A percentile compares a stretch with the other conserved stretches of the same genome.
These are phyloP conservation scores for Acer negundo DNA, from an alignment of 345 rosid genomes.

Conservation along the genomic window DNA sequence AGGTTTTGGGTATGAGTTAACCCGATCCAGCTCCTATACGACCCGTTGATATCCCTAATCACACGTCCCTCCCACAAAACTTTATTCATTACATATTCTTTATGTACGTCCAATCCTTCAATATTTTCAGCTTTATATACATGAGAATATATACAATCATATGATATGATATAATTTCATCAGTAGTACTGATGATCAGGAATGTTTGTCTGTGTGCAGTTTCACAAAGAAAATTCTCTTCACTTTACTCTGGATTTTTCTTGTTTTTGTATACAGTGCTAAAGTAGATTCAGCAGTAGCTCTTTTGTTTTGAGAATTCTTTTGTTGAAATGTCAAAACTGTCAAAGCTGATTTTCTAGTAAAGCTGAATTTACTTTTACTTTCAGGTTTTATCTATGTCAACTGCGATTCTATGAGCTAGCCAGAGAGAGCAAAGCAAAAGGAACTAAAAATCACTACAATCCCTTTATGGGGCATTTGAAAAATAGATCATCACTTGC, in stretches of 20 bases:
- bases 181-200: not conserved
- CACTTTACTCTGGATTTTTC: not conserved
- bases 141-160: constrained; percentile 13
- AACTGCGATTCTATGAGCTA: not conserved
- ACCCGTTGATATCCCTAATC: no score
- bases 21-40: no score
- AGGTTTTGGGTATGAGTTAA: no score
- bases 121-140: constrained; percentile 1
- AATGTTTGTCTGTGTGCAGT: constrained; percentile 1
- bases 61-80: not conserved
- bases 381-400: not conserved
- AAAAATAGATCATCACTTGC: not conserved
- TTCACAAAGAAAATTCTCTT: not conserved
- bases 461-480: not conserved
- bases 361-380: constrained; percentile 13
- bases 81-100: not conserved
- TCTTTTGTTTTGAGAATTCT: constrained; percentile 7
- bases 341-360: not conserved
- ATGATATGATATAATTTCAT: not conserved
- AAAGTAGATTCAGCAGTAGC: constrained; percentile 19
- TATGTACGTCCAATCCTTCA: not conserved
- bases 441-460: not conserved
- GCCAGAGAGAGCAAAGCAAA: not conserved
- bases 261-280: not conserved
- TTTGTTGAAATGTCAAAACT: constrained; percentile 15